Percentiles rank a stretch among this genome's conserved stretches.
These are phyloP conservation scores for Bipolaris victoriae DNA, from an alignment of 2,329 filamentous ascomycete genomes.

Conservation along the genomic window DNA sequence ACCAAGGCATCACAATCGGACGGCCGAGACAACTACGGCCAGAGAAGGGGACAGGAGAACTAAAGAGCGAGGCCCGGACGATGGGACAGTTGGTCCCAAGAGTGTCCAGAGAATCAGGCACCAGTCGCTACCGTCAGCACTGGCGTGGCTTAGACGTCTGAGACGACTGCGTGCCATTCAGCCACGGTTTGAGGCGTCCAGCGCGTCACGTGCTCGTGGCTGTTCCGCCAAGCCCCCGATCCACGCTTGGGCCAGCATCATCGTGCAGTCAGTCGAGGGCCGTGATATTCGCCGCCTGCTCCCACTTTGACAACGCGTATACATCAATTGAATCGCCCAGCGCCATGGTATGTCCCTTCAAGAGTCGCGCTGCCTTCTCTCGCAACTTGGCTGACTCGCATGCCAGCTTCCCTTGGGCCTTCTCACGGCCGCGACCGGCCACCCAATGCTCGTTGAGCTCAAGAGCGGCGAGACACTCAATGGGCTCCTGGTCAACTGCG, in stretches of 20 bases:
- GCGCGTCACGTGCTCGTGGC: conserved; percentile 4
- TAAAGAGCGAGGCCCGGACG: conserved; percentile 14
- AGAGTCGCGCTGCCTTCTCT: conserved; percentile 3
- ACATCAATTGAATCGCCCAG: neutral
- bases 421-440: conserved; percentile 92
- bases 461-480: conserved; percentile 98
- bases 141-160: conserved; percentile 37
- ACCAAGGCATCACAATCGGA: conserved; percentile 36
- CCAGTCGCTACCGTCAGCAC: conserved; percentile 33
- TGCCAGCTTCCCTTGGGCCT: conserved; percentile 72
- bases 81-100: conserved; percentile 28
- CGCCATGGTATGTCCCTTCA: conserved; percentile 34
- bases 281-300: conserved; percentile 1
- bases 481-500: conserved; percentile 93
- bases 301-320: neutral
- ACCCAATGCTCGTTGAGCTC: conserved; percentile 96
- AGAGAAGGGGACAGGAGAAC: conserved; percentile 7
- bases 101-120: conserved; percentile 37
- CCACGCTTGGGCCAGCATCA: conserved; percentile 11
- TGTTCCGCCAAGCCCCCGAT: conserved; percentile 10
- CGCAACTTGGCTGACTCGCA: conserved; percentile 16
- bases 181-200: too few relatives aligned
- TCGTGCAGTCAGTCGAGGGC: conserved; percentile 5
- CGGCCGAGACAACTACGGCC: neutral
- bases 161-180: too few relatives aligned